Base-by-base conservation (phyloP, 1,284 basidiomycete species). In the Apiotrichum mycotoxinovorans region DNA sequence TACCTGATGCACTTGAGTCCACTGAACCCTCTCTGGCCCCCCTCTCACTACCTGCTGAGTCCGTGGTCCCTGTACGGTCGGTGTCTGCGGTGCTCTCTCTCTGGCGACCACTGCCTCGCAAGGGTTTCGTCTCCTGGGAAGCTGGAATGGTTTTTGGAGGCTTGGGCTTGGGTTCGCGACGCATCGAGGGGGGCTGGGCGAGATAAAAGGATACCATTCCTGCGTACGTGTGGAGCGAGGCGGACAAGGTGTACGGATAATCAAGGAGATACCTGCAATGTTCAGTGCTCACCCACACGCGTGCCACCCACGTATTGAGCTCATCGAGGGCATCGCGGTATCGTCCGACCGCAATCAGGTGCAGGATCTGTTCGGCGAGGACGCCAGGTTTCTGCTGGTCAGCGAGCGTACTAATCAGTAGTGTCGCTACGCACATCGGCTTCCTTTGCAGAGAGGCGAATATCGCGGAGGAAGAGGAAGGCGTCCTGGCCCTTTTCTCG, bases 221-320 rank as follows among this genome's bases (percentile, higher is more conserved):
- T 3, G 90, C 90, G 64, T 93, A 92, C 10, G 85, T 79, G 67
- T 93, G 89, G 37, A 94, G 79, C 2, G 84, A 77, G 2, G 87
- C 82, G 58, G 89, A 88, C 61, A 90, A 87, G 67, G 86, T 85
- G 77, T 87, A 94, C 0, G 91, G 91, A 70, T 87, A 87, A 1
- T 88, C 87, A 0, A 88, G 85, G 14, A 94, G 81, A 71, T 89
- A 93, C 34, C 89, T 93, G 63, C n/a, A 30, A 15, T 45, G 37
- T 62, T 52, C 45, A 58, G 56, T 20, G n/a, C 44, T 44, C 20
- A 51, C 41, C 57, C 2, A 61, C 8, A 59, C 56, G 11, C 41
- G 46, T 25, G 30, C 5, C 20, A 76, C 84, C 66, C 74, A 91
- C 88, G 91, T 80, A 68, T 92, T 89, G 15, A 94, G 78, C 70